A percentile compares a stretch with the other conserved stretches of the same genome.
phyloP scores from a whole-genome alignment of 2,329 filamentous ascomycete species.

The Cytospora piceicola region DNA sequence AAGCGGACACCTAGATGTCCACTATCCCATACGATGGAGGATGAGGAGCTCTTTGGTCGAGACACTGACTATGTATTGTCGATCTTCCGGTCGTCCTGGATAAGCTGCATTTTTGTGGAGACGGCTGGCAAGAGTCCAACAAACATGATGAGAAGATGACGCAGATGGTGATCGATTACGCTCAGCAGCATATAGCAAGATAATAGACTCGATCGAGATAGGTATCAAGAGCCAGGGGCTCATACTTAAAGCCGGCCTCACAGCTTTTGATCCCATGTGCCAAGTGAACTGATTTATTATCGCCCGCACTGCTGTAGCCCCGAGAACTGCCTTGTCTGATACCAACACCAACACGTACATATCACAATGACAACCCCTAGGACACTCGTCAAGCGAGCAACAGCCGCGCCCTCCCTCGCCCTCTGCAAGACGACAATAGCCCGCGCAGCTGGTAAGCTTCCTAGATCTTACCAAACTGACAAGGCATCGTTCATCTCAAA shows the following conservation, averaged over 20 bases:
- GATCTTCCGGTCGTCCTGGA: not conserved
- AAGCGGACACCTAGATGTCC: not conserved
- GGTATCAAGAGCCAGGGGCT: not conserved
- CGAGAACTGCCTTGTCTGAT: not conserved
- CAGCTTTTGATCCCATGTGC: not conserved
- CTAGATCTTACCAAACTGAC: not conserved
- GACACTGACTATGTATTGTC: not conserved
- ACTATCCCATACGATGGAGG: not conserved
- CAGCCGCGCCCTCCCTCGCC: not conserved
- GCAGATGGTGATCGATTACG: conserved; percentile 2
- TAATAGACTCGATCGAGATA: not conserved
- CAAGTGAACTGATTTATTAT: not conserved
- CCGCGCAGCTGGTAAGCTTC: conserved; percentile 7
- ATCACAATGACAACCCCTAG: not conserved
- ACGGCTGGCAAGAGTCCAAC: not conserved
- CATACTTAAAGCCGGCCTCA: not conserved
- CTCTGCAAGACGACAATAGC: not conserved
- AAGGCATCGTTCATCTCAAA: not conserved
- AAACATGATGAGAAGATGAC: conserved; percentile 1
- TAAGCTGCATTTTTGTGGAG: not conserved
- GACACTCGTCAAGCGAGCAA: conserved; percentile 2
- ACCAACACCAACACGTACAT: not conserved
- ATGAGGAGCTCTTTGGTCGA: not conserved
- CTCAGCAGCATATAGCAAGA: not conserved
- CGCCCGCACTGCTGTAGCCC: not conserved